phyloP scores from a whole-genome alignment of 495 filamentous ascomycete genomes.

The Cetradonia linearis region DNA sequence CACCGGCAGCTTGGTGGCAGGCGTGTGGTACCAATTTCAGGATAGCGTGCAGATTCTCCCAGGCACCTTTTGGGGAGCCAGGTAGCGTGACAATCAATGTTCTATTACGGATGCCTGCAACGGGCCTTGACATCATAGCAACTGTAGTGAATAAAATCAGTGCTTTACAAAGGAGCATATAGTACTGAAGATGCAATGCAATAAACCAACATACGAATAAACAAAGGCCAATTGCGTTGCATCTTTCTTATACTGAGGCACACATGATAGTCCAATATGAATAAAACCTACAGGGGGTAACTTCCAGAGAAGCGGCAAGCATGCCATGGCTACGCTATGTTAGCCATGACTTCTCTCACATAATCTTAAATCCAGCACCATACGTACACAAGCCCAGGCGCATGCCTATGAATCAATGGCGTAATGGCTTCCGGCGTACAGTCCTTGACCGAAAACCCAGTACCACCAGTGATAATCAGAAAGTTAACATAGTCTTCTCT shows the following conservation, averaged over 20 bases:
- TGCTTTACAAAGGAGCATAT: constrained; percentile 15
- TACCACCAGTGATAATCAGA: constrained; percentile 82
- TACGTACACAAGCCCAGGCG: constrained; percentile 73
- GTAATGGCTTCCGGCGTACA: constrained; percentile 82
- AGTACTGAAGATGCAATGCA: background rate
- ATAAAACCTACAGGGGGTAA: constrained; percentile 72
- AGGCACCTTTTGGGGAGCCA: constrained; percentile 92
- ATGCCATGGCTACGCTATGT: constrained; percentile 65
- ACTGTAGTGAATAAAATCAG: constrained; percentile 40
- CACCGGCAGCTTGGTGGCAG: constrained; percentile 77
- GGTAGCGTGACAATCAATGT: constrained; percentile 85
- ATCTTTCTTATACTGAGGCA: background rate
- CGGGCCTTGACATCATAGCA: constrained; percentile 93
- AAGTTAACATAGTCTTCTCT: constrained; percentile 52
- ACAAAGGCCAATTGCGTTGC: background rate
- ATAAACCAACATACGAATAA: background rate
- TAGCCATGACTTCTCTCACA: constrained; percentile 21
- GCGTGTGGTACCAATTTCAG: constrained; percentile 87
- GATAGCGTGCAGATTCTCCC: constrained; percentile 87
- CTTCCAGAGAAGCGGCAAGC: constrained; percentile 70
- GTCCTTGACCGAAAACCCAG: constrained; percentile 85
- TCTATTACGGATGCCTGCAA: constrained; percentile 77
- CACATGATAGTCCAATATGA: background rate
- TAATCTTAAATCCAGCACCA: background rate
- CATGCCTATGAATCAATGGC: constrained; percentile 74